Conservation (phyloP, 768 basidiomycete genomes). For the Russula dissimulans region DNA sequence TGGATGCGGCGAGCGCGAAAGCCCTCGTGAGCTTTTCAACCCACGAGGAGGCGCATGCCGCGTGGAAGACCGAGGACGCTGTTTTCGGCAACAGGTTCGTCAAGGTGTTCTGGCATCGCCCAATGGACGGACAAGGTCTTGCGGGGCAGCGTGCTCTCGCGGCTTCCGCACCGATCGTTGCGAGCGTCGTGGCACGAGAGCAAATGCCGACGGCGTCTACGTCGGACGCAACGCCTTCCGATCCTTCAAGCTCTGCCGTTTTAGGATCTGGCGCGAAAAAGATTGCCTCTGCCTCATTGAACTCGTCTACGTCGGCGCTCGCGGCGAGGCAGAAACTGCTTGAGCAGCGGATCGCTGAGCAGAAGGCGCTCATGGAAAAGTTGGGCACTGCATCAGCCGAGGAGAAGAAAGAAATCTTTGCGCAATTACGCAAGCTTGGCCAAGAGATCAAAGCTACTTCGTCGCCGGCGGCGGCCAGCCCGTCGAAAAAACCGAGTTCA, state of each 20-base stretch:
- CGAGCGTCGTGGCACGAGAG: conserved; percentile 44
- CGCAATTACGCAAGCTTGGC: conserved; percentile 60
- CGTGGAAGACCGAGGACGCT: conserved; percentile 92
- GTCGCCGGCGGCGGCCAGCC: conserved; percentile 24
- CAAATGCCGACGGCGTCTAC: conserved; percentile 14
- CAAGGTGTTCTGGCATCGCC: conserved; percentile 92
- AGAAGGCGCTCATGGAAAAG: conserved; percentile 74
- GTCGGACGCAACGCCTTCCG: conserved; percentile 19
- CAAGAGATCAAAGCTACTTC: conserved; percentile 61
- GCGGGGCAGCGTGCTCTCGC: conserved; percentile 70
- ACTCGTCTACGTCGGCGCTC: conserved; percentile 37
- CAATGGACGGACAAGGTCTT: conserved; percentile 84
- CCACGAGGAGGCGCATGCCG: conserved; percentile 76
- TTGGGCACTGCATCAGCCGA: conserved; percentile 52
- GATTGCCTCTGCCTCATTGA: conserved; percentile 22
- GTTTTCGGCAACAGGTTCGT: conserved; percentile 92
- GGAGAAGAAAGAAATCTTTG: conserved; percentile 76
- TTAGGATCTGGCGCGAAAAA: conserved; percentile 31
- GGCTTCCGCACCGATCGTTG: conserved; percentile 68
- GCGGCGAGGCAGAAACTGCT: conserved; percentile 68
- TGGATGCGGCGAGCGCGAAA: conserved; percentile 65
- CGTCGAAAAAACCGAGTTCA: conserved; percentile 22
- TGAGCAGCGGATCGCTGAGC: conserved; percentile 79
- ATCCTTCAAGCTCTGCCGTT: conserved; percentile 23
- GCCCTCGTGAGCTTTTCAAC: conserved; percentile 81